Evolutionary conservation across 164 flowering plant species (phyloP), one percentile per base, ranked within the genome.

Genomic region (Vitis amurensis): DNA sequence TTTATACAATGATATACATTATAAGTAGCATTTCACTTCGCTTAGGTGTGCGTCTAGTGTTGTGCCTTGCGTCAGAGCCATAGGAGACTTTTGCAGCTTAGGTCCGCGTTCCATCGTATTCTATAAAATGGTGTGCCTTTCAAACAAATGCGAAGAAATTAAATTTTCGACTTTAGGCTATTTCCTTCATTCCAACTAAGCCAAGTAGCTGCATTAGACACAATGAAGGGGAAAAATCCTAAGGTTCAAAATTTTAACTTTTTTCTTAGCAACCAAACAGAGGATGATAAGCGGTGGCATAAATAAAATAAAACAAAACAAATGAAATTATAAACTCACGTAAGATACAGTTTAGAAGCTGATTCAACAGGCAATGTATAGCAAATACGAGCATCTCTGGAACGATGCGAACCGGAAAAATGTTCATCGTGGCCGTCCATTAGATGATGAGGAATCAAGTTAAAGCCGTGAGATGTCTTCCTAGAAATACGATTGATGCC

Each of bases 321-420:
- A 14, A 1, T 17, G 16, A 48, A 57, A 60, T 27, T 48, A 3
- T 4, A 69, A 56, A 70, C 89, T 83, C 63, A 93, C 97, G 70
- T 78, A 48, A 90, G 73, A 65, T 70, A 71, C 68, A 90, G 83
- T 27, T 78, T 77, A 15, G 93, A 84, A 73, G 81, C 58, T 16
- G 78, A 72, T 0, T 74, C 77, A 63, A 79, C 64, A 23, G 96
- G 98, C 67, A 94, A 82, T 15, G 86, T 82, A 67, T 90, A 94
- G 80, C 93, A 80, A 8, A 88, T 63, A 67, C 79, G 73, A 31
- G 79, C 82, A 69, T 88, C 90, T 56, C 74, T 79, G 1, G 71
- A 44, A 51, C 56, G 48, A 23, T 57, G 63, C 44, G 47, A 61
- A 16, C 37, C 15, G 48, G 49, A 52, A 55, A 74, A 50, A 70